A percentile compares a stretch with the other conserved stretches of the same genome.
Conservation (phyloP, 139 green algal species). For the Micractinium sp. region DNA sequence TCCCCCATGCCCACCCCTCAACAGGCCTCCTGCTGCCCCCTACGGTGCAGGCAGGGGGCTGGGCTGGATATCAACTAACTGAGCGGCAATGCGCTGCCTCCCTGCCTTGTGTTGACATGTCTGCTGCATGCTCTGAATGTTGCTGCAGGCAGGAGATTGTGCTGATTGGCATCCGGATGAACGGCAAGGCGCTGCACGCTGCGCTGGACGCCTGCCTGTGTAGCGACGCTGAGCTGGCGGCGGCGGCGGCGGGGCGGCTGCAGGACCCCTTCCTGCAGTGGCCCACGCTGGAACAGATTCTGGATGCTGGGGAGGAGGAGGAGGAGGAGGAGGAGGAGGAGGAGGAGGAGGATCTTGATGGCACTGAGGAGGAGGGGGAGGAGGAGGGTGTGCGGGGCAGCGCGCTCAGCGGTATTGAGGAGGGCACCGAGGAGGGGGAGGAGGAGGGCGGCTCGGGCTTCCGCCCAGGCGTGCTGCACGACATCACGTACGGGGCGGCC, state of each 20-base stretch:
- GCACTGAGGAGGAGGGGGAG: not conserved
- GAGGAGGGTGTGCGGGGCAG: not conserved
- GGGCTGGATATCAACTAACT: no score
- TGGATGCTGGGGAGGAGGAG: constrained; percentile 40
- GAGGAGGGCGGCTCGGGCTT: not conserved
- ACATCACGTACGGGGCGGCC: constrained; percentile 53
- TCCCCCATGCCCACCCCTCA: no score
- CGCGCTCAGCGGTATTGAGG: not conserved
- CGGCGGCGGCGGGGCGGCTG: constrained; percentile 1
- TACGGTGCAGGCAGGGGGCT: no score
- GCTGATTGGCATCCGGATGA: constrained; percentile 79
- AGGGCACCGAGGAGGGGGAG: constrained; percentile 19
- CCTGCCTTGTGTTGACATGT: not conserved
- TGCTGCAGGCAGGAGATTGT: constrained; percentile 78
- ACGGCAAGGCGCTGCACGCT: constrained; percentile 54
- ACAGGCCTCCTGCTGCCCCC: no score
- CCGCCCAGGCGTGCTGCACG: constrained; percentile 48
- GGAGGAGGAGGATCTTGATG: constrained; percentile 13
- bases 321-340: constrained; percentile 45
- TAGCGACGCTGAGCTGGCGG: constrained; percentile 26
- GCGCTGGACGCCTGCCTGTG: constrained; percentile 74
- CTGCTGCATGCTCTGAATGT: not conserved
- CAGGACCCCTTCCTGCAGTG: constrained; percentile 69
- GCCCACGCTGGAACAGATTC: constrained; percentile 54
- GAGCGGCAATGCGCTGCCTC: not conserved